phyloP scores from a whole-genome alignment of 208 protist species.

The Crithidia thermophila region DNA sequence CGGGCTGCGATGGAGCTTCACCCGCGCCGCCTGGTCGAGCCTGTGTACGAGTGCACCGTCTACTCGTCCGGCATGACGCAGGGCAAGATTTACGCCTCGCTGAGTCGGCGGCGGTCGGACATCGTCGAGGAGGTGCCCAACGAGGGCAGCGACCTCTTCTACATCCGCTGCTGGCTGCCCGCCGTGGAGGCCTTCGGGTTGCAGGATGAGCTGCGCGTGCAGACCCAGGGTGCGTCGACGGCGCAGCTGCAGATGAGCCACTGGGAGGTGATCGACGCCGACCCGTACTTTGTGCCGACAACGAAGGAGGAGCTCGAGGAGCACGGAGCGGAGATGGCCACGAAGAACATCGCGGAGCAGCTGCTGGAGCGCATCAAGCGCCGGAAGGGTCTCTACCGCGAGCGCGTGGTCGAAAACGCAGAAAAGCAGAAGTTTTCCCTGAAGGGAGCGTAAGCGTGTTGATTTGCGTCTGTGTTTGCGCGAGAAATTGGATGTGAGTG shows the following conservation, averaged over 20 bases:
- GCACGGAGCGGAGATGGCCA: slow-evolving; percentile 89
- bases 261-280: slow-evolving; percentile 93
- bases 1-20: slow-evolving; percentile 91
- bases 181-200: slow-evolving; percentile 98
- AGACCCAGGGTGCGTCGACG: slow-evolving; percentile 95
- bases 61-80: slow-evolving; percentile 88
- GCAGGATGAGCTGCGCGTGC: slow-evolving; percentile 93
- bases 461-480: not conserved
- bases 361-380: slow-evolving; percentile 87
- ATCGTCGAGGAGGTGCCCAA: slow-evolving; percentile 97
- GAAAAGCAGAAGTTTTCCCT: slow-evolving; percentile 93
- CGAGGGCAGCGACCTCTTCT: slow-evolving; percentile 96
- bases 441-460: slow-evolving; percentile 64
- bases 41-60: slow-evolving; percentile 98
- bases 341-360: slow-evolving; percentile 88
- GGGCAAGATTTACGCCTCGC: slow-evolving; percentile 88
- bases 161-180: slow-evolving; percentile 95
- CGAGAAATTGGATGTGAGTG: not conserved
- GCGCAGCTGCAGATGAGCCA: slow-evolving; percentile 97
- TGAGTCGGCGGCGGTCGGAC: slow-evolving; percentile 88
- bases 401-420: slow-evolving; percentile 82
- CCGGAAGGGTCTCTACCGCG: slow-evolving; percentile 83
- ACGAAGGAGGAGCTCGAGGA: slow-evolving; percentile 98
- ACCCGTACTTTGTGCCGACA: slow-evolving; percentile 96
- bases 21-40: slow-evolving; percentile 95